Evolutionary conservation across 345 rosid genomes (phyloP), one percentile per base, ranked within the genome.

Genomic region (Reutealis trisperma): DNA sequence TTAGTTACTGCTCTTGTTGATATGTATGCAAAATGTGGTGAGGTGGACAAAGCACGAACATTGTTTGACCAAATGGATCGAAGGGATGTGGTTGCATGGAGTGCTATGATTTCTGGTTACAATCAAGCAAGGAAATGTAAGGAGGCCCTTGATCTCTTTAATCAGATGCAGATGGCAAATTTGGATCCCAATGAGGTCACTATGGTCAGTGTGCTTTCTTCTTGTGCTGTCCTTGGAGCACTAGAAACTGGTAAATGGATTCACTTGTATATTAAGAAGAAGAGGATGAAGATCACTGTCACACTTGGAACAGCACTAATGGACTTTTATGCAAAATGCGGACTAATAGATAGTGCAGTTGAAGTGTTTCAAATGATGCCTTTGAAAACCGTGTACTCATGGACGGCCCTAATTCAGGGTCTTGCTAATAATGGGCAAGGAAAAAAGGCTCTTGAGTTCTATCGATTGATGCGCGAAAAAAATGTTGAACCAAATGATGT

Each of bases 371-470:
- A 58, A 60, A 34, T 58, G 78, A 86, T 75, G 86, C 80, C 78
- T 49, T 16, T 27, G 65, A 81, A 79, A 72, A 85, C 81, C 67
- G 83, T 79, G 37, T 77, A 78, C 41, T 58, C 82, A 12, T 86
- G 88, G 88, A 83, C 85, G 22, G 82, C 64, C 52, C 65, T 86
- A 57, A 84, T 86, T 70, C 86, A 81, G 68, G 86, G 86, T 74
- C 85, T 86, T 70, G 86, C 89, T 34, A 74, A 63, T 72, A 83
- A 83, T 19, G 88, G 88, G n/a, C 83, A 83, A 34, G 86, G 88
- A 8, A 41, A 63, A 74, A 68, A 71, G 72, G 86, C 86, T 34
- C 78, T 83, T 12, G 69, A 75, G 47, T 79, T 76, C 68, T 85
- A 80, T 66, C 58, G 61, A 18, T 49, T 80, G 77, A 83, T 85